A percentile compares a stretch with the other conserved stretches of the same genome.
Evolutionary conservation across 2,329 filamentous ascomycete species (phyloP).

Genomic region (Pseudopithomyces chartarum): DNA sequence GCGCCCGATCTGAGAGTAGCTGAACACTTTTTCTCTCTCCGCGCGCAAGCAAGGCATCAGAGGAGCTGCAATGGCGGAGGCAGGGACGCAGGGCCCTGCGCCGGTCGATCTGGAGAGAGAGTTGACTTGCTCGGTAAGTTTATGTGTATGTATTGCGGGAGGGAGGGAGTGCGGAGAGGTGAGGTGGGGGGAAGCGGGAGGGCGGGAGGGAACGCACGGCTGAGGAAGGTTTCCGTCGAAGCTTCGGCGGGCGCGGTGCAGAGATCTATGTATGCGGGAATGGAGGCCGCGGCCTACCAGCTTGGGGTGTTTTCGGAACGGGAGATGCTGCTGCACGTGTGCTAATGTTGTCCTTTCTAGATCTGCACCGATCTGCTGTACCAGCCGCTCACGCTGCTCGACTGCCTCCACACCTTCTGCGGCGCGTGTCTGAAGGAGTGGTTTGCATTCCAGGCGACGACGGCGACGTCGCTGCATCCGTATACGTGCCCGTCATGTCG

Average conservation of each 20-base stretch:
- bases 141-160: too few species aligned
- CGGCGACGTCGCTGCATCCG: constrained; percentile 58
- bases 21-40: neutral
- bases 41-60: neutral
- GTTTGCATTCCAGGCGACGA: constrained; percentile 80
- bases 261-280: neutral
- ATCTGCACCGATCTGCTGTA: constrained; percentile 97
- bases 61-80: constrained; percentile 38
- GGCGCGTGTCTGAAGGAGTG: constrained; percentile 94
- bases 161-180: constrained; percentile 11
- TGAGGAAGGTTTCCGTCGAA: neutral
- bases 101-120: constrained; percentile 83
- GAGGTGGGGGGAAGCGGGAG: constrained; percentile 12
- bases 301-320: too few species aligned
- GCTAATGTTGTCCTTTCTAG: constrained; percentile 54
- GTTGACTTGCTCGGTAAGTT: constrained; percentile 90
- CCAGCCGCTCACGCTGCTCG: constrained; percentile 86
- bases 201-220: constrained; percentile 1
- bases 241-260: neutral
- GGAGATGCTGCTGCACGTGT: too few species aligned
- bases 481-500: constrained; percentile 96
- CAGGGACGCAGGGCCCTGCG: constrained; percentile 47
- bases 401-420: constrained; percentile 95
- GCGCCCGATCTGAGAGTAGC: too few species aligned
- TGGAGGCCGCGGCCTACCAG: too few species aligned